phyloP scores from a whole-genome alignment of 2,329 filamentous ascomycete genomes.

The Cytospora chrysosperma region DNA sequence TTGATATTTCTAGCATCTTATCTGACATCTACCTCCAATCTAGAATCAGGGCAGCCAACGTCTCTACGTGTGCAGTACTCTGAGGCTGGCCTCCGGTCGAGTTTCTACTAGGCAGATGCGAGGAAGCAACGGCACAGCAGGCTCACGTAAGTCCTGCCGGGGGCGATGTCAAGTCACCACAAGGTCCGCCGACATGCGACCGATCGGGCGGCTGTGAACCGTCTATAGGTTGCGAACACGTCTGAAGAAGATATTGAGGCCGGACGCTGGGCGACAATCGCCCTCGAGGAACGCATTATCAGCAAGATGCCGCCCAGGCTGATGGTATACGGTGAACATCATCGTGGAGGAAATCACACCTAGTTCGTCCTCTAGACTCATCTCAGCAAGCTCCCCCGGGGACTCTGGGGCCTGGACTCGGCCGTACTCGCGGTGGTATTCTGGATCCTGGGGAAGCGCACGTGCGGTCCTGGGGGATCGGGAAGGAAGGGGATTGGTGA shows the following conservation, averaged over 20 bases:
- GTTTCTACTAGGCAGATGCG: background rate
- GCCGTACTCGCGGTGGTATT: slow-evolving; percentile 24
- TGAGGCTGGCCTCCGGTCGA: background rate
- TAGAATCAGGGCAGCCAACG: too few species aligned
- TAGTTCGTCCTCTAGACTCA: background rate
- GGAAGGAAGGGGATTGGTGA: background rate
- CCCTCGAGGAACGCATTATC: background rate
- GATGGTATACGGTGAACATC: background rate
- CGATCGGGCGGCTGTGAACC: background rate
- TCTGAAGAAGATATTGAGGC: background rate
- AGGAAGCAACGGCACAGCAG: background rate
- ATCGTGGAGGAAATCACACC: background rate
- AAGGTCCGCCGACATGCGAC: slow-evolving; percentile 15
- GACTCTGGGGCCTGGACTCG: slow-evolving; percentile 6
- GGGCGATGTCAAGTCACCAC: background rate
- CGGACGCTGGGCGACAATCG: background rate
- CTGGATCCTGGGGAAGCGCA: slow-evolving; percentile 7
- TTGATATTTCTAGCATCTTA: background rate
- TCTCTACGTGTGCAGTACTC: too few species aligned
- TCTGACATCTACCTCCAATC: background rate
- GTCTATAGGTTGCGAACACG: background rate
- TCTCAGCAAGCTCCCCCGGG: background rate
- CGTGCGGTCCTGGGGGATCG: background rate
- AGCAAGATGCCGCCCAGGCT: background rate
- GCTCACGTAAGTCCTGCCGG: background rate